These are phyloP conservation scores for Alternaria postmessia DNA, from an alignment of 2,329 filamentous ascomycete genomes.

Conservation along the genomic window DNA sequence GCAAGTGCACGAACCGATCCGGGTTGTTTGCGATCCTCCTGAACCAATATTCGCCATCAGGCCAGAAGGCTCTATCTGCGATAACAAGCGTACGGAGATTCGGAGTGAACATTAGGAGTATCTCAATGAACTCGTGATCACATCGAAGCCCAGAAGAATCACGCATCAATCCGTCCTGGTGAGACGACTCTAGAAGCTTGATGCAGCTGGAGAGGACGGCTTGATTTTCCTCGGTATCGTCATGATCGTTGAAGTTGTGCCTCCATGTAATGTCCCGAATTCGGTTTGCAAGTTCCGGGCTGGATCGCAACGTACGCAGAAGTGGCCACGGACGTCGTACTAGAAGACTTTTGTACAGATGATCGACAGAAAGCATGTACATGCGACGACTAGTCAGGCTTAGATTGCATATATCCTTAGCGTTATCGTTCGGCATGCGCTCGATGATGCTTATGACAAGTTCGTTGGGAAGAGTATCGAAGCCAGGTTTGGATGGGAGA, in stretches of 20 bases:
- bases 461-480: slow-evolving; percentile 11
- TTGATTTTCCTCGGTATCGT: not conserved
- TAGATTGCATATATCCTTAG: slow-evolving; percentile 6
- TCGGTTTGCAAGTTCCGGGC: slow-evolving; percentile 4
- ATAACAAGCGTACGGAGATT: slow-evolving; percentile 6
- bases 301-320: not conserved
- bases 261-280: slow-evolving; percentile 9
- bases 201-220: not conserved
- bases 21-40: not conserved
- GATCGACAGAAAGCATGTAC: slow-evolving; percentile 10
- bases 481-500: not conserved
- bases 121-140: slow-evolving; percentile 5
- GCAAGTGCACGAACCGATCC: not conserved
- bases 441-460: slow-evolving; percentile 13
- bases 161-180: not conserved
- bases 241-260: not conserved
- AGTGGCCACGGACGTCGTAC: slow-evolving; percentile 14
- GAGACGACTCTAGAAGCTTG: not conserved
- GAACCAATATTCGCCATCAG: slow-evolving; percentile 8
- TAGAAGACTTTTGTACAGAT: slow-evolving; percentile 6
- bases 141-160: not conserved
- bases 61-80: slow-evolving; percentile 6
- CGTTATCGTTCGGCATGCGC: slow-evolving; percentile 6
- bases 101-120: slow-evolving; percentile 8
- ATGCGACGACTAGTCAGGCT: slow-evolving; percentile 12